phyloP scores from a whole-genome alignment of 2,329 filamentous ascomycete species.

The Iodosphaeria phyllophila region DNA sequence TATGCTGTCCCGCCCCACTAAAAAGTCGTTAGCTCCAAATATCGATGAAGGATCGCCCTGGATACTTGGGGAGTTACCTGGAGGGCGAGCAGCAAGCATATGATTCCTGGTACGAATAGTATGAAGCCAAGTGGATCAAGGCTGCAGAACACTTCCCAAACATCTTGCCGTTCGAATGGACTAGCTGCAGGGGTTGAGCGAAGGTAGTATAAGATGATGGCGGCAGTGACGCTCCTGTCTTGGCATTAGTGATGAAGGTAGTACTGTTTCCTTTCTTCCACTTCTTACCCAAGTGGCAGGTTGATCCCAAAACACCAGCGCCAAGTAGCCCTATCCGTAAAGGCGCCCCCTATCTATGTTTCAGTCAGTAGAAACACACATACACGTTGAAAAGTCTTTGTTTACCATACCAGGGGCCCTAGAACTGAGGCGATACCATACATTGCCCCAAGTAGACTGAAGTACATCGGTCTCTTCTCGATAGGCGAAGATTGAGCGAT shows the following conservation, averaged over 20 bases:
- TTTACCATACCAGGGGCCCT: constrained; percentile 4
- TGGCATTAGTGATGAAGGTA: no score
- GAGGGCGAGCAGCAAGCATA: constrained; percentile 14
- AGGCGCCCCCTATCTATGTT: constrained; percentile 4
- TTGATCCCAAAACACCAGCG: constrained; percentile 7
- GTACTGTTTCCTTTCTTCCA: no score
- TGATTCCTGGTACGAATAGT: constrained; percentile 9
- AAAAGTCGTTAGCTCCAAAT: constrained; percentile 16
- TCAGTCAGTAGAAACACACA: background rate
- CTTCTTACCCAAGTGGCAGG: constrained; percentile 7
- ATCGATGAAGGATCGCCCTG: background rate
- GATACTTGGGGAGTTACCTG: no score
- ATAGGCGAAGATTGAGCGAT: constrained; percentile 7
- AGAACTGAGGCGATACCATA: constrained; percentile 17
- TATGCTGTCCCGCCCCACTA: constrained; percentile 19
- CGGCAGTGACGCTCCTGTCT: constrained; percentile 3
- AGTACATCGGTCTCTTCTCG: constrained; percentile 3
- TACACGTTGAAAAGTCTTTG: background rate
- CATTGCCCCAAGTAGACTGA: constrained; percentile 16
- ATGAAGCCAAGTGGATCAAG: constrained; percentile 4
- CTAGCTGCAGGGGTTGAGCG: background rate
- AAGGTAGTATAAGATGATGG: constrained; percentile 4
- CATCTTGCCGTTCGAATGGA: background rate
- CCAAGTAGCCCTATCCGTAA: constrained; percentile 5
- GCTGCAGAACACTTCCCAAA: constrained; percentile 1